These are phyloP conservation scores for Pachysandra terminalis DNA, from an alignment of 164 flowering plant genomes.

Conservation along the genomic window DNA sequence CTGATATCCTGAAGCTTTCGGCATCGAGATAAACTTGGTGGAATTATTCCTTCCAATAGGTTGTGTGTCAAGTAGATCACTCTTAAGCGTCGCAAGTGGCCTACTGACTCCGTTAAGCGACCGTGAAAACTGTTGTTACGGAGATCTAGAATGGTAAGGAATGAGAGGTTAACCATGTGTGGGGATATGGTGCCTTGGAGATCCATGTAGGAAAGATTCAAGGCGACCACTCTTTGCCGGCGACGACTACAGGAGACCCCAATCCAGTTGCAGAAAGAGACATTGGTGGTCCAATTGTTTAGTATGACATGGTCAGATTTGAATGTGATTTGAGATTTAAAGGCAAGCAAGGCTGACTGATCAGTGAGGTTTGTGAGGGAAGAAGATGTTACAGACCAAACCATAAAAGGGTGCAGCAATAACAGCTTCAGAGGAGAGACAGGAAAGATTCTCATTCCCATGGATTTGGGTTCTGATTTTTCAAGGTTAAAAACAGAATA, in stretches of 20 bases:
- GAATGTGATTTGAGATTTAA: neutral
- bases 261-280: neutral
- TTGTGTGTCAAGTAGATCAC: neutral
- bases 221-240: constrained; percentile 3
- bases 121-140: constrained; percentile 7
- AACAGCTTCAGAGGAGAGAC: neutral
- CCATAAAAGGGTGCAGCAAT: neutral
- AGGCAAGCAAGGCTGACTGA: neutral
- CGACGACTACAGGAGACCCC: neutral
- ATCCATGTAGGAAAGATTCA: constrained; percentile 5
- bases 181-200: constrained; percentile 10
- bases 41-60: neutral
- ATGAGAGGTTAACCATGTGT: constrained; percentile 7
- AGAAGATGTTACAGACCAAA: too few relatives aligned
- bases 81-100: constrained; percentile 1
- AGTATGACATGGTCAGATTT: neutral
- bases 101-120: neutral
- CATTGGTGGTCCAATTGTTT: neutral
- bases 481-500: too few relatives aligned
- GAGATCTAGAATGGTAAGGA: constrained; percentile 6
- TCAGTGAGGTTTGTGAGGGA: neutral
- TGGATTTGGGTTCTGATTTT: too few relatives aligned
- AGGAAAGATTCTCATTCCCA: neutral
- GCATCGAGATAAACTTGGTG: neutral
- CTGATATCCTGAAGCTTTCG: neutral